Base-by-base conservation (phyloP, 805 yeast species). In the Lipomyces mesembrius region DNA sequence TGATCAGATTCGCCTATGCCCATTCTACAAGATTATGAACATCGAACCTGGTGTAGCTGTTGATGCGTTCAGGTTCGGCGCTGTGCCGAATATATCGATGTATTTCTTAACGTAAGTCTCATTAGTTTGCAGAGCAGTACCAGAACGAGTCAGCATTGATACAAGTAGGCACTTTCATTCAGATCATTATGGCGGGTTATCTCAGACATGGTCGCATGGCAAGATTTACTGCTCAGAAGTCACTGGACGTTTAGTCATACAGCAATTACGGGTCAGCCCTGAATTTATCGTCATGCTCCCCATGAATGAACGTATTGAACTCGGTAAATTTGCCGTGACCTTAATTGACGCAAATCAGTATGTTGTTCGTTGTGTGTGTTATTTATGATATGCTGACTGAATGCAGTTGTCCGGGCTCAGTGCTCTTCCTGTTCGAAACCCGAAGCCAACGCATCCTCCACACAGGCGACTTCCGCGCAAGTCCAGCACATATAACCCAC, bases 381-480 rank as follows among this genome's bases (percentile, higher is more conserved):
- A 8, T 25, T 5, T n/a, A n/a, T 3, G 27, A 6, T 6, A 46
- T n/a, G 39, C 53, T 37, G 8, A 56, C 17, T 22, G 34, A 27
- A 2, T 22, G 12, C 6, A 66, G 69, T 78, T 95, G 99, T 77
- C 99, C 99, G 0, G 99, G 99, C 1, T 91, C 98, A 2, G 91
- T 86, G 0, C 84, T 95, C 0, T 90, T 93, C 67, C 77, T 92
- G 12, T 89, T 91, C 73, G 88, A 88, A 72, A 54, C 69, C 8
- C 55, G 63, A 27, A 62, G 68, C 11, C 75, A 77, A 20, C 78
- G 77, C 54, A 81, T 83, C 3, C 78, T 95, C 39, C 99, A 95
- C 76, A 92, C 98, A 61, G 99, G 99, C 1, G 99, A 95, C 78
- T 95, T 94, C 74, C 80, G 99, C 65, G 92, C 92, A 11, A 83